A percentile compares a stretch with the other conserved stretches of the same genome.
Evolutionary conservation across 352 stramenopile genomes (phyloP).

Genomic region (Globisporangium sylvaticum): DNA sequence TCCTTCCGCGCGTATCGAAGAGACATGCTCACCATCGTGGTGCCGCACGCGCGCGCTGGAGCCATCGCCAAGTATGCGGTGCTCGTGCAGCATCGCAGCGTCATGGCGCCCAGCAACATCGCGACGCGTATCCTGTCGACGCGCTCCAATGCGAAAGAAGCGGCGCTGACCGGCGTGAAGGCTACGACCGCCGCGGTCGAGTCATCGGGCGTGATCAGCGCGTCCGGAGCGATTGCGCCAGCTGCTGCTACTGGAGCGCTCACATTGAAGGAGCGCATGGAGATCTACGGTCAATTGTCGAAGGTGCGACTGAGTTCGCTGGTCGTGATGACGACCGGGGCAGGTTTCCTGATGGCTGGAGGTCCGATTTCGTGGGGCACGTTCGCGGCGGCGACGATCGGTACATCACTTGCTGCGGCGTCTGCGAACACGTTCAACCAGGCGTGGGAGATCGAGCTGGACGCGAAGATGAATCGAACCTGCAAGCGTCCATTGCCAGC

Average conservation of each 20-base stretch:
- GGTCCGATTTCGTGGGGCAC: constrained; percentile 88
- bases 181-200: constrained; percentile 25
- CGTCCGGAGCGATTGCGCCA: constrained; percentile 1
- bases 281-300: constrained; percentile 89
- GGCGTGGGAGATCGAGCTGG: constrained; percentile 93
- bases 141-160: constrained; percentile 41
- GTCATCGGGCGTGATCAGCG: constrained; percentile 11
- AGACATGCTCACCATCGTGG: constrained; percentile 18
- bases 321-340: constrained; percentile 95
- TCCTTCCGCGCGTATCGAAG: not conserved
- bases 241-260: constrained; percentile 20
- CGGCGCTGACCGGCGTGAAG: constrained; percentile 29
- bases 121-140: constrained; percentile 53
- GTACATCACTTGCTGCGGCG: constrained; percentile 92
- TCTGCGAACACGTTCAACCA: constrained; percentile 98
- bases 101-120: constrained; percentile 13
- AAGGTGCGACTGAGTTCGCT: constrained; percentile 94
- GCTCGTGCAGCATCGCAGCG: constrained; percentile 3
- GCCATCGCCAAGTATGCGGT: constrained; percentile 10
- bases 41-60: constrained; percentile 8
- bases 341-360: constrained; percentile 96
- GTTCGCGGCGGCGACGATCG: constrained; percentile 88
- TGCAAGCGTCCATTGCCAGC: constrained; percentile 91
- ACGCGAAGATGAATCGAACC: constrained; percentile 97
- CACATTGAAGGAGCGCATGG: constrained; percentile 56